Conservation (phyloP, 1,284 basidiomycete genomes). For the Moesziomyces globuligerus region DNA sequence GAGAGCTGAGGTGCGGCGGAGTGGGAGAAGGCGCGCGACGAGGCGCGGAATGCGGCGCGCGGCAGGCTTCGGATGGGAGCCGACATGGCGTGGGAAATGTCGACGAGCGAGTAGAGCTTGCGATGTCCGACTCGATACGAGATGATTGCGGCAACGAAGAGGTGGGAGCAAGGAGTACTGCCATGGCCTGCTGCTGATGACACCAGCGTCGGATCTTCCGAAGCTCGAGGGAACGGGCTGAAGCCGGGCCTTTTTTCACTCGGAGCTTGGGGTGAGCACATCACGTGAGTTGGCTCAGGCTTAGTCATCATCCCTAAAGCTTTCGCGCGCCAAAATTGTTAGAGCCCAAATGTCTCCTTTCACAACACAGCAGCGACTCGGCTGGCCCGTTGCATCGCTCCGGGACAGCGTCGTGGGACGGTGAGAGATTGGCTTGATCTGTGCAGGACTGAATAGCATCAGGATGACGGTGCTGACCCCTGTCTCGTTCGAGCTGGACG, state of each 20-base stretch:
- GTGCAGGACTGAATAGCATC: no score
- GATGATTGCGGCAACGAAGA: not conserved
- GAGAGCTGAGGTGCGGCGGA: slow-evolving; percentile 15
- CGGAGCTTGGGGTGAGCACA: no score
- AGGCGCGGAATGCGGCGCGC: slow-evolving; percentile 24
- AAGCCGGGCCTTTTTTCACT: not conserved
- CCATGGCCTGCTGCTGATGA: not conserved
- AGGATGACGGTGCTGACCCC: no score
- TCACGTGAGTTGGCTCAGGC: not conserved
- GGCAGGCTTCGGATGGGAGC: slow-evolving; percentile 39
- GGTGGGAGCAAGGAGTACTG: no score
- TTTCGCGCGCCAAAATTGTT: no score
- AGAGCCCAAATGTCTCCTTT: no score
- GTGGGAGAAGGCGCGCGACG: slow-evolving; percentile 27
- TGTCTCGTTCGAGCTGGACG: no score
- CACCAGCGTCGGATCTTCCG: not conserved
- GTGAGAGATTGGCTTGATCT: no score
- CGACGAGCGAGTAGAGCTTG: no score
- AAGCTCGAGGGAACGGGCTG: not conserved
- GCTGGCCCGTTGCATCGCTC: no score
- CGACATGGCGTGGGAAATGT: slow-evolving; percentile 43
- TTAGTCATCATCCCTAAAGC: not conserved
- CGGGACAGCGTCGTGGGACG: no score
- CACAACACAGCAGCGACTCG: no score
- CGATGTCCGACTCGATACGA: not conserved